Evolutionary conservation across 345 rosid species (phyloP).

Genomic region (Turritis glabra): DNA sequence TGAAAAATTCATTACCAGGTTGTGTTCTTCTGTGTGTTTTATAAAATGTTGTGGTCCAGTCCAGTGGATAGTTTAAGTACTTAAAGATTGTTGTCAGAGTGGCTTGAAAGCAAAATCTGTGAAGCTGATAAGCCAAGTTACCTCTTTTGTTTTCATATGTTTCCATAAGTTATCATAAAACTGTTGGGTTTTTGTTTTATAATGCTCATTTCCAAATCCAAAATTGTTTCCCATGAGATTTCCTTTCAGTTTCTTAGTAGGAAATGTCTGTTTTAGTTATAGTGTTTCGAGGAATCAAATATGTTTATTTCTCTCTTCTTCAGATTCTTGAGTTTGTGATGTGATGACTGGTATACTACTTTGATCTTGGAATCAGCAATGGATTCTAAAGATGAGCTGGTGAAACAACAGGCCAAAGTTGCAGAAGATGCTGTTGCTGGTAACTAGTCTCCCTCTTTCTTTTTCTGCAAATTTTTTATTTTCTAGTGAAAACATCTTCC

Average conservation of each 20-base stretch:
- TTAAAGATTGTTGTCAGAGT: neutral
- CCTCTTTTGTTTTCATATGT: neutral
- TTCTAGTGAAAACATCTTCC: constrained; percentile 4
- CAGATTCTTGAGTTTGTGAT: constrained; percentile 43
- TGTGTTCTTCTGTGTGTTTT: neutral
- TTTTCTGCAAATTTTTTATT: neutral
- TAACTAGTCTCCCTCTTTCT: constrained; percentile 23
- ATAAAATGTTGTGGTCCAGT: constrained; percentile 2
- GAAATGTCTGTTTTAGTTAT: neutral
- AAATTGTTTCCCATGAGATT: neutral
- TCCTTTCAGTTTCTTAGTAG: neutral
- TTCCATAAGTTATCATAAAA: neutral
- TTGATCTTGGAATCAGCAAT: constrained; percentile 27
- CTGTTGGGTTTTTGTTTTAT: neutral
- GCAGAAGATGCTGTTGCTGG: constrained; percentile 98
- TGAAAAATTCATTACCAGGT: neutral
- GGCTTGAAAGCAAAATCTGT: neutral
- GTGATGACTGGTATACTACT: constrained; percentile 26
- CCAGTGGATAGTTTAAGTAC: neutral
- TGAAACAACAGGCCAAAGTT: constrained; percentile 85
- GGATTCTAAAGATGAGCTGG: constrained; percentile 89
- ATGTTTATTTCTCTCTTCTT: constrained; percentile 31
- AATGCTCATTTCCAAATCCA: neutral
- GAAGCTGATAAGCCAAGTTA: constrained; percentile 11
- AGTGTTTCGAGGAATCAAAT: neutral